Conservation (phyloP, 106 monocot genomes). For the Narthecium ossifragum region DNA sequence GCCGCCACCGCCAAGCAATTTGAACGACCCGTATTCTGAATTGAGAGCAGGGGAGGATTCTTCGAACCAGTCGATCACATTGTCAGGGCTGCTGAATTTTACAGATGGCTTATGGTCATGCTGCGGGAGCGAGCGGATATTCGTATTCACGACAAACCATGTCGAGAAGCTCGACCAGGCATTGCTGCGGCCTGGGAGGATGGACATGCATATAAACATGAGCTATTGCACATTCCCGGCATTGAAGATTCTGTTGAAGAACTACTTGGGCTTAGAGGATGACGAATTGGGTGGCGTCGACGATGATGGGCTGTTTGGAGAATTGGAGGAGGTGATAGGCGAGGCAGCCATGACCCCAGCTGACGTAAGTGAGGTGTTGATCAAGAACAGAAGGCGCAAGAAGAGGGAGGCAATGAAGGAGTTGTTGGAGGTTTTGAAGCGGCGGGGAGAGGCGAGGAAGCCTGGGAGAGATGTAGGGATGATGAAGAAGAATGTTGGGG, state of each 20-base stretch:
- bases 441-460: constrained; percentile 15
- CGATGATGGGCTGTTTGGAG: constrained; percentile 14
- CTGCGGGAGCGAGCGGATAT: constrained; percentile 78
- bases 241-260: constrained; percentile 57
- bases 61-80: constrained; percentile 30
- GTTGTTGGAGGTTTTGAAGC: constrained; percentile 35
- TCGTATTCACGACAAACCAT: constrained; percentile 83
- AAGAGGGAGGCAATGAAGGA: constrained; percentile 33
- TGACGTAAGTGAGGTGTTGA: constrained; percentile 77
- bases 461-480: not conserved
- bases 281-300: not conserved
- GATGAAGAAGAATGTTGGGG: not conserved
- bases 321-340: constrained; percentile 38
- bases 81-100: constrained; percentile 73
- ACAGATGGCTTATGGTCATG: constrained; percentile 88
- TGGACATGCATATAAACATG: constrained; percentile 90
- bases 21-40: not conserved
- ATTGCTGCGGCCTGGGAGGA: constrained; percentile 65
- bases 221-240: constrained; percentile 65
- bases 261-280: constrained; percentile 50
- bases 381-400: constrained; percentile 50
- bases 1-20: not conserved
- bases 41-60: not conserved
- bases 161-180: constrained; percentile 67
- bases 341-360: constrained; percentile 75